Percentiles rank a stretch among this genome's conserved stretches.
phyloP scores from a whole-genome alignment of 345 rosid species.

The Erodium maritimum region DNA sequence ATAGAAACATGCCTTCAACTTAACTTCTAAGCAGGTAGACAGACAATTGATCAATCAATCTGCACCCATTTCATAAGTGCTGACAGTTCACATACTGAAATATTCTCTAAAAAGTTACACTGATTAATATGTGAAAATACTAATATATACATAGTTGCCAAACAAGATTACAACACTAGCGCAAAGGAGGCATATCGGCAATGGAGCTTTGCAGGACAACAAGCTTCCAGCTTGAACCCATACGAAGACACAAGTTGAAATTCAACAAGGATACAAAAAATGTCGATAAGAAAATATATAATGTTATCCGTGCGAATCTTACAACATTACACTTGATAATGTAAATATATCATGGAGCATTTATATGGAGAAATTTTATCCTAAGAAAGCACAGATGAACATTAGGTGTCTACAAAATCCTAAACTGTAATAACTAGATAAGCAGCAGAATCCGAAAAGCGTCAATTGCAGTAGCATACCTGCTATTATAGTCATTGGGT shows the following conservation, averaged over 20 bases:
- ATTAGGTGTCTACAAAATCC: not conserved
- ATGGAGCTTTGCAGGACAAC: no score
- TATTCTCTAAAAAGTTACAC: no score
- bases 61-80: no score
- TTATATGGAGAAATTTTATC: not conserved
- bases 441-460: not conserved
- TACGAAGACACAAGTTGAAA: no score
- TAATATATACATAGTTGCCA: not conserved
- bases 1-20: not conserved
- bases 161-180: not conserved
- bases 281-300: no score
- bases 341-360: no score
- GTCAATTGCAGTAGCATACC: constrained; percentile 22
- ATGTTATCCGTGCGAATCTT: no score
- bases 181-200: no score
- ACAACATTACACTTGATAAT: no score
- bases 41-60: no score
- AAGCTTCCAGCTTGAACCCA: no score
- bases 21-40: not conserved
- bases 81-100: not conserved
- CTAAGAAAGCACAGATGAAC: not conserved
- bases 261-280: no score
- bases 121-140: not conserved
- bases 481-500: constrained; percentile 91
- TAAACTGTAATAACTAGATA: not conserved